Evolutionary conservation across 768 basidiomycete genomes (phyloP).

Genomic region (Hortiboletus flavorubellus): DNA sequence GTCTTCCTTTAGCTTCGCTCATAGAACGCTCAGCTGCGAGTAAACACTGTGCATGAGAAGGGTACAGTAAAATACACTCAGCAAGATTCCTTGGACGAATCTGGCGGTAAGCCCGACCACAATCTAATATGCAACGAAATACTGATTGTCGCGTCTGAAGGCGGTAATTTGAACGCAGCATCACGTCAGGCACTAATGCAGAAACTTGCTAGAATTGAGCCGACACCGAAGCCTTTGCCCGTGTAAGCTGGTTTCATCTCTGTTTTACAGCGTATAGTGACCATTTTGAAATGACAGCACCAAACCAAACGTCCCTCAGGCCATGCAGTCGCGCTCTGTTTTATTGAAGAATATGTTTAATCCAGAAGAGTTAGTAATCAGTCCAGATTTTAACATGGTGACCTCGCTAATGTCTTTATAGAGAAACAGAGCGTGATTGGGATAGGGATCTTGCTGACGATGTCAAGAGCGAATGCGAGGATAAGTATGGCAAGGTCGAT

Average conservation of each 20-base stretch:
- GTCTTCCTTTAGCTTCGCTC: slow-evolving; percentile 14
- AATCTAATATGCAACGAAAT: not conserved
- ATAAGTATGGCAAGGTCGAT: slow-evolving; percentile 83
- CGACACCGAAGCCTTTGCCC: slow-evolving; percentile 55
- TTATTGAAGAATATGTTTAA: slow-evolving; percentile 95
- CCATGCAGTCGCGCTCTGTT: slow-evolving; percentile 87
- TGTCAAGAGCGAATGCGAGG: slow-evolving; percentile 90
- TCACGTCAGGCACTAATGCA: slow-evolving; percentile 99
- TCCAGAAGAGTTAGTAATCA: slow-evolving; percentile 79
- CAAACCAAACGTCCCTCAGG: slow-evolving; percentile 76
- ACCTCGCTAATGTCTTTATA: slow-evolving; percentile 30
- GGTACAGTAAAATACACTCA: slow-evolving; percentile 72
- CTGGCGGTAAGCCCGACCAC: slow-evolving; percentile 58
- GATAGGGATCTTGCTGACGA: slow-evolving; percentile 95
- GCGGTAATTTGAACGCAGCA: slow-evolving; percentile 96
- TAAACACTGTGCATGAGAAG: slow-evolving; percentile 92
- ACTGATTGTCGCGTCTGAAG: slow-evolving; percentile 38
- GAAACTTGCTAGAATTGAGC: slow-evolving; percentile 96
- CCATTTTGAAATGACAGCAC: slow-evolving; percentile 40
- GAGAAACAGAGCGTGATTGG: slow-evolving; percentile 96
- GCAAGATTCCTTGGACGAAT: slow-evolving; percentile 83
- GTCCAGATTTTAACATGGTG: not conserved
- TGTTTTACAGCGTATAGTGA: slow-evolving; percentile 8
- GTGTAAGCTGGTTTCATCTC: slow-evolving; percentile 43
- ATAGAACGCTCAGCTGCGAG: slow-evolving; percentile 56